Base-by-base conservation (phyloP, 73 alveolate genomes). In the Symbiodinium pilosum region DNA sequence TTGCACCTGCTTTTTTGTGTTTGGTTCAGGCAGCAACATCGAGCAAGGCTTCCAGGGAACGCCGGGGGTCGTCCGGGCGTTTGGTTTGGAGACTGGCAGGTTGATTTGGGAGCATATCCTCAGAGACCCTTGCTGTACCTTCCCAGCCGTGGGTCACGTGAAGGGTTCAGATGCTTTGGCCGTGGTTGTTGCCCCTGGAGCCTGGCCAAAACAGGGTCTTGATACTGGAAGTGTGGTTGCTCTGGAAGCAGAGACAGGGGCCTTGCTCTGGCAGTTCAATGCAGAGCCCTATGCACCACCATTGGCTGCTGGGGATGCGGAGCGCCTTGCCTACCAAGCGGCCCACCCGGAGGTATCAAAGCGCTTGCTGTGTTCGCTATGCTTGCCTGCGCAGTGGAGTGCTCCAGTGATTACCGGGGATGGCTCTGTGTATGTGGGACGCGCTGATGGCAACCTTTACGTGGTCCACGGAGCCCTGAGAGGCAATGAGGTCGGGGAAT, bases 381-480 rank as follows among this genome's bases (percentile, higher is more conserved):
- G 96, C 40, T n/a, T 69, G 81, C 88, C 96, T 14, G 96, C 96
- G 40, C 96, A 91, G 32, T 91, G 96, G 96, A 91, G 96, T 43
- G 43, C 96, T 34, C 96, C 96, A n/a, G 20, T 91, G 40, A 91
- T 91, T 44, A 83, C 75, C 43, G 96, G 96, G 34, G 52, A 68
- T 18, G 96, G 96, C 41, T 14, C 39, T 38, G 96, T 91, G 28
- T 6, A 40, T 2, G 88, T 43, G 6, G 96, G 96, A 40, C 96
- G 96, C 28, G 44, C 88, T 7, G 88, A 91, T 71, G 96, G 96
- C 11, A 91, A 68, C 42, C 30, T 91, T 7, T 69, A 91, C 41
- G 40, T 42, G 68, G 77, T 88, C 51, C 75, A 64, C 40, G 95
- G 95, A 12, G 86, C 95, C 77, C 28, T 59, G 77, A 59, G 8